Evolutionary conservation across 805 yeast species (phyloP), one percentile per base, ranked within the genome.

Genomic region (Grigorovia transvaalensis): DNA sequence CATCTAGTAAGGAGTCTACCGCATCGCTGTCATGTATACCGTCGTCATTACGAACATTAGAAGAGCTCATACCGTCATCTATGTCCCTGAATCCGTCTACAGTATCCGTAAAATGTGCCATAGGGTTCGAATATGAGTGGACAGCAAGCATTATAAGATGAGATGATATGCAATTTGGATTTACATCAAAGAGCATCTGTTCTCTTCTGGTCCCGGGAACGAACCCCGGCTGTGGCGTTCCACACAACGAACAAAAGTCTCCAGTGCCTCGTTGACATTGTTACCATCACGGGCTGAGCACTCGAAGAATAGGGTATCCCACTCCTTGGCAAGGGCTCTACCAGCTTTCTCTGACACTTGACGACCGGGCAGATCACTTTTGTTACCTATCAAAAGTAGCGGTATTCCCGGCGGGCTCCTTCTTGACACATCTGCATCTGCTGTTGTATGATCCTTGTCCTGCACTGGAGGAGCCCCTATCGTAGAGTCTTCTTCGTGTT

Each of bases 301-400:
- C 51, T 64, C 68, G 19, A 59, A 57, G 47, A 63, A 64, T 2
- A 60, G 60, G 9, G 64, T 62, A 12, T 51, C 49, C 19, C 55
- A 44, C 23, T 9, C 8, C 5, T 43, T 43, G n/a, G 46, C 46
- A 18, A 30, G 29, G 20, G 19, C 15, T 11, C 45, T 44, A 2
- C 54, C 54, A 18, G 45, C 51, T 27, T 30, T 19, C 27, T 44
- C 19, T 20, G 45, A 2, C 5, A 50, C 52, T 45, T 46, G 41
- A 33, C 46, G 29, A 8, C 38, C 48, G 15, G 29, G 35, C 20
- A 60, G 44, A 46, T 65, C 69, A 42, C 56, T 57, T 53, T 64
- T 64, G 49, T 57, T 63, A 7, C 61, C 67, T 8, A 61, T 95
- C 9, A 88, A 82, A 56, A 87, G 63, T 30, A 84, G 78, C 0